A percentile compares a stretch with the other conserved stretches of the same genome.
Conservation (phyloP, 176 grass and related monocot genomes). For the Eremochloa ophiuroides region DNA sequence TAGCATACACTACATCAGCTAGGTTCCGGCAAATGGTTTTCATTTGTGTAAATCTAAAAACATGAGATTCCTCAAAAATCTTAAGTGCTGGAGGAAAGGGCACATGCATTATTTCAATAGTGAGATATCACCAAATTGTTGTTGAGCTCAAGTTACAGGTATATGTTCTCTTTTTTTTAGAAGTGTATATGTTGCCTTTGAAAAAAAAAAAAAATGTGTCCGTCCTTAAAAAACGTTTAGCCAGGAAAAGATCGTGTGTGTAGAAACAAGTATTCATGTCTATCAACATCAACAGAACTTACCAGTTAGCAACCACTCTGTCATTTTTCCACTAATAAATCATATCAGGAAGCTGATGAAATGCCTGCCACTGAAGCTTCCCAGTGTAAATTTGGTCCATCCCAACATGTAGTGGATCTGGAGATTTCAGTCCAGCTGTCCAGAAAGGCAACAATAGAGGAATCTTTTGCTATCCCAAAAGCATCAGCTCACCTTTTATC, state of each 20-base stretch:
- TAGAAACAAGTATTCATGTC: not conserved
- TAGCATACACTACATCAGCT: not conserved
- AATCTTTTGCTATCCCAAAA: slow-evolving; percentile 16
- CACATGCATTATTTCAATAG: not conserved
- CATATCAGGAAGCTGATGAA: slow-evolving; percentile 24
- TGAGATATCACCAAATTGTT: not conserved
- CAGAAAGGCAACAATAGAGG: slow-evolving; percentile 2
- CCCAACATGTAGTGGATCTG: slow-evolving; percentile 21
- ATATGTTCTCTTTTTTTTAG: not conserved
- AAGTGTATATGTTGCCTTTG: not conserved
- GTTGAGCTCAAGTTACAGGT: not conserved
- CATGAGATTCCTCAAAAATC: not conserved
- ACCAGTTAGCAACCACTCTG: not conserved
- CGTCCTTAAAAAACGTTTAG: not conserved
- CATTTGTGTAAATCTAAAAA: not conserved
- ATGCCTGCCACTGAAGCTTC: slow-evolving; percentile 15
- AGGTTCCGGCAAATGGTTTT: slow-evolving; percentile 1
- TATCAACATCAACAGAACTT: slow-evolving; percentile 34
- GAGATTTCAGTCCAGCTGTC: slow-evolving; percentile 25
- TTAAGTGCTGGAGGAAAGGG: not conserved
- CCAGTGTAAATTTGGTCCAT: slow-evolving; percentile 11
- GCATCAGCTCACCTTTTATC: not conserved
- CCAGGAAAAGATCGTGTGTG: not conserved
- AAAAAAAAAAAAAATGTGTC: not conserved
- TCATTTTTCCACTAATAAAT: slow-evolving; percentile 20